Evolutionary conservation across 306 rosid genomes (phyloP), one percentile per base, ranked within the genome.

Genomic region (Quercus parvula): DNA sequence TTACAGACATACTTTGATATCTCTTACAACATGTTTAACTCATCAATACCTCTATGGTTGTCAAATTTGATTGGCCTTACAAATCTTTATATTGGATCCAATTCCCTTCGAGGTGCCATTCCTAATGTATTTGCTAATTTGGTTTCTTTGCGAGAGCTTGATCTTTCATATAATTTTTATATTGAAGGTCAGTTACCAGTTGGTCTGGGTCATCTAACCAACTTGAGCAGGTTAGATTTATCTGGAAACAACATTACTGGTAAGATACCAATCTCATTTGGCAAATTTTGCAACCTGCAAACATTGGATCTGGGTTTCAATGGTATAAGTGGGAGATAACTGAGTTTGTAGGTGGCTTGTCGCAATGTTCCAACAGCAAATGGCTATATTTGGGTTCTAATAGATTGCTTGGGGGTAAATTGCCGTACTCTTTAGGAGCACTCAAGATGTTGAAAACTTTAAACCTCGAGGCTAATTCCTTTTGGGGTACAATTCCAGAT

Each of bases 391-490:
- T 56, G 25, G 7, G 61, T 19, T n/a, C 2, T 56, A 19, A 56
- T 18, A 1, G 0, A 56, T 56, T 15, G 1, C 24, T 56, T 19
- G 61, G 61, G 20, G 61, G 11, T 15, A 56, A 18, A 15, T 3
- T 56, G 9, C 59, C 22, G 7, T 56, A 17, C 20, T 0, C 59
- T 14, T 56, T 5, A 4, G 59, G 59, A 15, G 59, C 2, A 56
- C 31, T 28, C 20, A 4, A 20, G 24, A 57, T 6, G 11, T 20
- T 57, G 30, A 6, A 58, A 3, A 19, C 15, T 20, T 6, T 58
- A 6, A 0, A 0, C 5, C 30, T 58, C 6, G 0, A 0, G 0
- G 0, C 0, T 4, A 19, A 25, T 58, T 58, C 64, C 11, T 58
- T 58, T 58, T 9, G 64, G 15, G 64, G 64, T 9, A 22, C 30